Evolutionary conservation across 768 basidiomycete species (phyloP).

Genomic region (Cystobasidiopsis lactophilus): DNA sequence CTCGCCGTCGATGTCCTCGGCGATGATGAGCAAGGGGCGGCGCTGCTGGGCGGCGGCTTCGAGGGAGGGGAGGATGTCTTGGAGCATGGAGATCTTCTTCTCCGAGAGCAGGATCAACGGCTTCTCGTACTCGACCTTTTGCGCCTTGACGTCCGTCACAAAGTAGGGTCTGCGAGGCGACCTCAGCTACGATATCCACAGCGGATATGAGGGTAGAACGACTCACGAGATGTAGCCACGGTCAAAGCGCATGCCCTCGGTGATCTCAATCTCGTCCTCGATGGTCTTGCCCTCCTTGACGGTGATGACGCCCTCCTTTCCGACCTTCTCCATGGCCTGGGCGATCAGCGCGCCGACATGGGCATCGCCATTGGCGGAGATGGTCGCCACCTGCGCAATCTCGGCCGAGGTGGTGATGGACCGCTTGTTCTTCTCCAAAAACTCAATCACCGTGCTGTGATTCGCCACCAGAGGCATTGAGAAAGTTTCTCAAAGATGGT

Average conservation of each 20-base stretch:
- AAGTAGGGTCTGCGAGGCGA: slow-evolving; percentile 41
- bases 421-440: slow-evolving; percentile 66
- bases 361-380: slow-evolving; percentile 52
- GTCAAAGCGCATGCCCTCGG: slow-evolving; percentile 99
- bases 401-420: slow-evolving; percentile 91
- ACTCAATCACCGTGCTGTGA: slow-evolving; percentile 54
- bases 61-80: slow-evolving; percentile 84
- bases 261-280: slow-evolving; percentile 97
- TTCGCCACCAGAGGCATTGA: too few relatives aligned
- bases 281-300: slow-evolving; percentile 98
- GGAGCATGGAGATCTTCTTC: slow-evolving; percentile 89
- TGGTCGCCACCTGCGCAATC: slow-evolving; percentile 88
- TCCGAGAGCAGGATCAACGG: slow-evolving; percentile 79
- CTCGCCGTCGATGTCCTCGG: slow-evolving; percentile 94
- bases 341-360: slow-evolving; percentile 90
- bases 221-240: slow-evolving; percentile 73
- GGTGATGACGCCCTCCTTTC: slow-evolving; percentile 98
- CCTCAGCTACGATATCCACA: not conserved
- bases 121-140: slow-evolving; percentile 93
- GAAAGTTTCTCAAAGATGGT: not conserved
- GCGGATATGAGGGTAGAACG: not conserved
- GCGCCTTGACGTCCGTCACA: slow-evolving; percentile 89
- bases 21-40: slow-evolving; percentile 84
- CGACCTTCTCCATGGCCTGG: slow-evolving; percentile 98
- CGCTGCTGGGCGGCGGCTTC: slow-evolving; percentile 37